Conservation (phyloP, 208 protist genomes). For the Crithidia acanthocephali region DNA sequence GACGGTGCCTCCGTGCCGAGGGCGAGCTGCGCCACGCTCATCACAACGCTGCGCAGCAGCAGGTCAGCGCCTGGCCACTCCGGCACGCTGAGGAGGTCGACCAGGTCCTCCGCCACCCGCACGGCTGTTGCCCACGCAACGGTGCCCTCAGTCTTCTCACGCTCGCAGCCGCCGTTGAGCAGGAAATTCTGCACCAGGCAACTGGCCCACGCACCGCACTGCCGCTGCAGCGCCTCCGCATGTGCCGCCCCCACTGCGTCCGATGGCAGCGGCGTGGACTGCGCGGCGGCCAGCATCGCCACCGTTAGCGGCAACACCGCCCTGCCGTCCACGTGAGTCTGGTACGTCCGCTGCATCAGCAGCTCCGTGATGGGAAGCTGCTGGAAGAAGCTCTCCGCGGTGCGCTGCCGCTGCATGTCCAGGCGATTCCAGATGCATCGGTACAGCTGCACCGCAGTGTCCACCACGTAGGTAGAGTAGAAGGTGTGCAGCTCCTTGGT, state of each 20-base stretch:
- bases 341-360: conserved; percentile 44
- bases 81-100: conserved; percentile 65
- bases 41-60: conserved; percentile 61
- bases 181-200: conserved; percentile 56
- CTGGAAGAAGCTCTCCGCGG: conserved; percentile 54
- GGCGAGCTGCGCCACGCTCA: conserved; percentile 41
- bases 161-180: conserved; percentile 15
- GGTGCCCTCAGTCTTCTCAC: conserved; percentile 48
- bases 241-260: conserved; percentile 18
- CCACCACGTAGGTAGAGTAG: conserved; percentile 67
- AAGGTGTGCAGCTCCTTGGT: conserved; percentile 38
- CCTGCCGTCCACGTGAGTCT: conserved; percentile 37
- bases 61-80: conserved; percentile 81
- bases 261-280: conserved; percentile 53
- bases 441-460: conserved; percentile 62
- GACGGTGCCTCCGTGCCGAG: conserved; percentile 23
- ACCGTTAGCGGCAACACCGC: conserved; percentile 65
- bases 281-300: conserved; percentile 71
- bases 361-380: conserved; percentile 48
- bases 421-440: conserved; percentile 75
- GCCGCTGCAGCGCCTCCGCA: conserved; percentile 53
- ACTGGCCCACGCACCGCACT: conserved; percentile 59
- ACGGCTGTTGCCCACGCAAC: conserved; percentile 36
- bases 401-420: conserved; percentile 43
- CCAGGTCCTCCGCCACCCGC: conserved; percentile 74